Evolutionary conservation across 2,329 filamentous ascomycete genomes (phyloP).

Genomic region (Exophiala sp.): DNA sequence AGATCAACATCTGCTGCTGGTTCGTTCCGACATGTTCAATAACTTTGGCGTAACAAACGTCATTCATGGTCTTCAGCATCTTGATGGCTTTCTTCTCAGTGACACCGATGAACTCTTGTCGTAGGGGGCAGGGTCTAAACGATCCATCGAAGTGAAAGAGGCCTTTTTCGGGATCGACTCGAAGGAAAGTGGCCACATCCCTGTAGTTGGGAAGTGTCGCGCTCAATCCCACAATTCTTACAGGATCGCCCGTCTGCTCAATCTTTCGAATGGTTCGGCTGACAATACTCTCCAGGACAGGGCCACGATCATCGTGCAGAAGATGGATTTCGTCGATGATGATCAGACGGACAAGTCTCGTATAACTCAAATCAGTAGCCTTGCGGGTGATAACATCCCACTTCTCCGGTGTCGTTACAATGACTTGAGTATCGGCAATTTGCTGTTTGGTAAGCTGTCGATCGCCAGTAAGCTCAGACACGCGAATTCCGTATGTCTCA

Average conservation of each 20-base stretch:
- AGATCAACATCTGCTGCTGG: slow-evolving; percentile 97
- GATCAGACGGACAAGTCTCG: slow-evolving; percentile 88
- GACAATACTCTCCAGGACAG: slow-evolving; percentile 94
- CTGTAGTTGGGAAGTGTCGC: slow-evolving; percentile 94
- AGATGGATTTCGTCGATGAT: slow-evolving; percentile 98
- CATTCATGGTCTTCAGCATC: slow-evolving; percentile 98
- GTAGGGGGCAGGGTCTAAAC: slow-evolving; percentile 85
- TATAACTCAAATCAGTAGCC: slow-evolving; percentile 93
- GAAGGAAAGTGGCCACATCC: slow-evolving; percentile 91
- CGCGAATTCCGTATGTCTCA: slow-evolving; percentile 82
- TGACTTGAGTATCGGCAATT: slow-evolving; percentile 95
- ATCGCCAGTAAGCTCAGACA: slow-evolving; percentile 94
- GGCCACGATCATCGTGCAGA: slow-evolving; percentile 93
- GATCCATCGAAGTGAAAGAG: slow-evolving; percentile 96
- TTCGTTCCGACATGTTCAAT: slow-evolving; percentile 91
- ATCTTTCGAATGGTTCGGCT: slow-evolving; percentile 86
- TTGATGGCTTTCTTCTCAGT: slow-evolving; percentile 99
- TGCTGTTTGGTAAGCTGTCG: slow-evolving; percentile 97
- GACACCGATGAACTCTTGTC: slow-evolving; percentile 94
- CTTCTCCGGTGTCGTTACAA: slow-evolving; percentile 97
- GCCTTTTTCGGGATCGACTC: slow-evolving; percentile 76
- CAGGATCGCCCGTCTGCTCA: slow-evolving; percentile 89
- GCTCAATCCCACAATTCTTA: slow-evolving; percentile 85
- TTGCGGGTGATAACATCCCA: slow-evolving; percentile 99
- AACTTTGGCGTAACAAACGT: slow-evolving; percentile 96